phyloP scores from a whole-genome alignment of 2,329 filamentous ascomycete genomes.

The Didymella exigua region DNA sequence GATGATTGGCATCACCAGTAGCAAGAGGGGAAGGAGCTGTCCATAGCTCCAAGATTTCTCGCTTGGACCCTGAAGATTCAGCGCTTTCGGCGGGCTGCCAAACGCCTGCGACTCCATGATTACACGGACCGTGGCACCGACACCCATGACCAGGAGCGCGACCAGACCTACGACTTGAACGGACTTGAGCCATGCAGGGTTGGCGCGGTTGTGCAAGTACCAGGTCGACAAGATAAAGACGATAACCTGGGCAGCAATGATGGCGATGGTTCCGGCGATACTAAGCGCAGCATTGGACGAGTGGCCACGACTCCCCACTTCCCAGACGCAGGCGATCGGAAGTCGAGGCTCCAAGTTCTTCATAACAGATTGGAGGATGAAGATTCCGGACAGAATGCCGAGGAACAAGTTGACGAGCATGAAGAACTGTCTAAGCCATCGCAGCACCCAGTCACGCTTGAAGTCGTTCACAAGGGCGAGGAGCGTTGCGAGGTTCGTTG shows the following conservation, averaged over 20 bases:
- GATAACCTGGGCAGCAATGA: slow-evolving; percentile 64
- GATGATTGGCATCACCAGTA: slow-evolving; percentile 65
- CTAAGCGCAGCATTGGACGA: slow-evolving; percentile 55
- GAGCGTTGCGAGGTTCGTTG: slow-evolving; percentile 68
- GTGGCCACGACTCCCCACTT: slow-evolving; percentile 47
- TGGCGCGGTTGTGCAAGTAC: slow-evolving; percentile 65
- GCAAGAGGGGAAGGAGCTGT: slow-evolving; percentile 64
- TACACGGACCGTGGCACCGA: slow-evolving; percentile 64
- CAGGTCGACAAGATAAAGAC: slow-evolving; percentile 66
- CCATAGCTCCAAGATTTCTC: slow-evolving; percentile 69
- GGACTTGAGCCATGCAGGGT: slow-evolving; percentile 59
- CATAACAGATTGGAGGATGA: slow-evolving; percentile 62
- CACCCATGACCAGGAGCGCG: slow-evolving; percentile 59
- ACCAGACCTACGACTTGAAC: slow-evolving; percentile 61
- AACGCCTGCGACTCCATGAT: slow-evolving; percentile 66
- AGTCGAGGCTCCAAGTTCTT: slow-evolving; percentile 60
- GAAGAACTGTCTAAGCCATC: slow-evolving; percentile 68
- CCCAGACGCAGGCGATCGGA: slow-evolving; percentile 67
- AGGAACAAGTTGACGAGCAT: slow-evolving; percentile 70
- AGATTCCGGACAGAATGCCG: slow-evolving; percentile 61
- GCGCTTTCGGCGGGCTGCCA: slow-evolving; percentile 52
- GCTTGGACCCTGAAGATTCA: slow-evolving; percentile 57
- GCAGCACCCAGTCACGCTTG: slow-evolving; percentile 68
- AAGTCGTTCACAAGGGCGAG: slow-evolving; percentile 70
- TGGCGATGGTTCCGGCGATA: slow-evolving; percentile 64